These are phyloP conservation scores for Syzygium aqueum DNA, from an alignment of 345 rosid species.

Conservation along the genomic window DNA sequence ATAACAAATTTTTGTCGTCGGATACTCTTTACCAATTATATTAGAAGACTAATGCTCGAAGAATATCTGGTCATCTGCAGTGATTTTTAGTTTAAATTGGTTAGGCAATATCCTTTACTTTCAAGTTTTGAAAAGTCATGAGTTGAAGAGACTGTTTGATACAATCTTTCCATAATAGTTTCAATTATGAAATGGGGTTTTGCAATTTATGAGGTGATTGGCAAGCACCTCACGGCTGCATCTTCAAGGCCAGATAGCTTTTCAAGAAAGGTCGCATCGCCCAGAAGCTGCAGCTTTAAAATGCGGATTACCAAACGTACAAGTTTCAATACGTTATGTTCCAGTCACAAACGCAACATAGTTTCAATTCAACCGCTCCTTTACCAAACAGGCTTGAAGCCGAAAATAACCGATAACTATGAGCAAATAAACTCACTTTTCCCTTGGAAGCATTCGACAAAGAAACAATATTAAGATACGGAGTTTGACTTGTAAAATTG, in stretches of 20 bases:
- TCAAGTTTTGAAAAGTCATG: neutral
- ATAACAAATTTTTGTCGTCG: neutral
- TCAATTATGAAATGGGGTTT: neutral
- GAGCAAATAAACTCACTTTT: neutral
- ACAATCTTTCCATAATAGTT: neutral
- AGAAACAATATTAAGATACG: neutral
- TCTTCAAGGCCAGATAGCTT: neutral
- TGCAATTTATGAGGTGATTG: neutral
- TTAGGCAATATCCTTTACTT: neutral
- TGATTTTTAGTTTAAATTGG: neutral
- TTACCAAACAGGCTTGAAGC: neutral
- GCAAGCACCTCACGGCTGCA: neutral
- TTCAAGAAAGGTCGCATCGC: neutral
- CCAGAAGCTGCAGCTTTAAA: neutral
- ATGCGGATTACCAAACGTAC: neutral
- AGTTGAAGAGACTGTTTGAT: neutral
- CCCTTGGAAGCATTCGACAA: neutral
- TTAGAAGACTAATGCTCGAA: neutral
- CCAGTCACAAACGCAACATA: too few species aligned
- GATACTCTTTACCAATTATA: neutral
- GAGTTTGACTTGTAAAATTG: neutral
- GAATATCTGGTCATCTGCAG: neutral
- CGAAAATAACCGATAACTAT: neutral
- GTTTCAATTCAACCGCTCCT: too few species aligned
- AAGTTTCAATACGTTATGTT: neutral